Evolutionary conservation across 2,329 filamentous ascomycete species (phyloP).

Genomic region (Xylaria sp.): DNA sequence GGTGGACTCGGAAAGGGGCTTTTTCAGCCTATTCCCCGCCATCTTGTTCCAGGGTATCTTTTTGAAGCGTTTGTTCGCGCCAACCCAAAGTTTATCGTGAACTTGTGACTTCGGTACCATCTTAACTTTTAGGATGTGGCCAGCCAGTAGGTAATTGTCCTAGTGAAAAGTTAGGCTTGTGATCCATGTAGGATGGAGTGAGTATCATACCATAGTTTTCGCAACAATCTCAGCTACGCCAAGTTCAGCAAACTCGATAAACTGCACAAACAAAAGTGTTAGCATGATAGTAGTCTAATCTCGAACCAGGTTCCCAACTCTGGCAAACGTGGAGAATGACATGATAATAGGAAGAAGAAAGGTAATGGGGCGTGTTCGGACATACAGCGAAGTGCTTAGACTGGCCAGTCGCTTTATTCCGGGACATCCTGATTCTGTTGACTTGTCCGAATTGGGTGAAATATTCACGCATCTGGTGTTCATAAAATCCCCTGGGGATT

Average conservation of each 20-base stretch:
- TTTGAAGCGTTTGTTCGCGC: constrained; percentile 91
- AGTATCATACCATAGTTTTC: constrained; percentile 77
- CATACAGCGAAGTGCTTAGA: constrained; percentile 84
- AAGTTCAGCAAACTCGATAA: constrained; percentile 88
- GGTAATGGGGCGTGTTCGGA: background rate
- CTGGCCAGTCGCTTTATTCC: constrained; percentile 90
- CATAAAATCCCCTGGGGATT: constrained; percentile 91
- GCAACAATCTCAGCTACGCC: constrained; percentile 85
- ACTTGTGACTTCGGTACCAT: constrained; percentile 79
- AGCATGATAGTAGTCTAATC: background rate
- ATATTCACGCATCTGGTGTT: constrained; percentile 93
- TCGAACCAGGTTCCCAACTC: background rate
- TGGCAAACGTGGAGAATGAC: background rate
- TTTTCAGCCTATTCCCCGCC: constrained; percentile 77
- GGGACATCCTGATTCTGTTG: constrained; percentile 73
- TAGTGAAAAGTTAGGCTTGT: constrained; percentile 18
- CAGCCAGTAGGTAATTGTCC: constrained; percentile 82
- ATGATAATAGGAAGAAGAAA: background rate
- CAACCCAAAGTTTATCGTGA: constrained; percentile 86
- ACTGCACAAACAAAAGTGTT: constrained; percentile 52
- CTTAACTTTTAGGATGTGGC: constrained; percentile 91
- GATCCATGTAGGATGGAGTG: background rate
- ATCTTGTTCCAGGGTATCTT: constrained; percentile 88
- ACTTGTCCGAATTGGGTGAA: constrained; percentile 93
- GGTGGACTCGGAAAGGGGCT: constrained; percentile 75